These are phyloP conservation scores for Gremmenia infestans DNA, from an alignment of 2,329 filamentous ascomycete species.

Conservation along the genomic window DNA sequence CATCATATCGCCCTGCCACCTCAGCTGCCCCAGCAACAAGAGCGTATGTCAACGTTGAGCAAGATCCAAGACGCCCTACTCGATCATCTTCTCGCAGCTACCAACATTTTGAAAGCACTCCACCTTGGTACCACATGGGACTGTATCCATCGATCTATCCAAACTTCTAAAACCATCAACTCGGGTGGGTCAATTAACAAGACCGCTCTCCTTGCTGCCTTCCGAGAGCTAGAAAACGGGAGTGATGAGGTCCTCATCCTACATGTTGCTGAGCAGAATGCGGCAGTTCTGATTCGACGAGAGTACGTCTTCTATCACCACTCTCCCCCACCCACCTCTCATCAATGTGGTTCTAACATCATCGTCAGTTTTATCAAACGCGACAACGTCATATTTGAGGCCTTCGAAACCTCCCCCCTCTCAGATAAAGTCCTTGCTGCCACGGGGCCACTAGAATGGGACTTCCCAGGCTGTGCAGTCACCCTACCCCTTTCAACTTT, in stretches of 20 bases:
- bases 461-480: slow-evolving; percentile 53
- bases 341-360: no score
- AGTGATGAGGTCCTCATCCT: slow-evolving; percentile 34
- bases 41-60: slow-evolving; percentile 2
- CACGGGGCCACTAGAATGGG: slow-evolving; percentile 48
- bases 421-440: slow-evolving; percentile 48
- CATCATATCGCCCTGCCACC: slow-evolving; percentile 21
- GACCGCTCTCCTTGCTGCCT: slow-evolving; percentile 24
- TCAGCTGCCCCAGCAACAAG: slow-evolving; percentile 17
- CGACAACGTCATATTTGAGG: slow-evolving; percentile 46
- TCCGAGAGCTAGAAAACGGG: slow-evolving; percentile 27
- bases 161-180: slow-evolving; percentile 10
- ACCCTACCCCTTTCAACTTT: slow-evolving; percentile 40
- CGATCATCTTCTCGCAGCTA: slow-evolving; percentile 8
- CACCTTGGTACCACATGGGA: background rate
- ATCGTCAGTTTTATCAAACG: no score
- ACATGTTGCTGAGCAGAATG: slow-evolving; percentile 45
- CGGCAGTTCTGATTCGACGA: slow-evolving; percentile 39
- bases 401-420: slow-evolving; percentile 54
- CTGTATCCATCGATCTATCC: slow-evolving; percentile 10
- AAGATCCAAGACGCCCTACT: slow-evolving; percentile 7
- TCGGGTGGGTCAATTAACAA: slow-evolving; percentile 15
- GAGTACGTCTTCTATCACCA: slow-evolving; percentile 21
- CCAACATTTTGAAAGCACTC: background rate
- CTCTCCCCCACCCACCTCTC: no score